These are phyloP conservation scores for Suillus spraguei DNA, from an alignment of 768 basidiomycete species.

Conservation along the genomic window DNA sequence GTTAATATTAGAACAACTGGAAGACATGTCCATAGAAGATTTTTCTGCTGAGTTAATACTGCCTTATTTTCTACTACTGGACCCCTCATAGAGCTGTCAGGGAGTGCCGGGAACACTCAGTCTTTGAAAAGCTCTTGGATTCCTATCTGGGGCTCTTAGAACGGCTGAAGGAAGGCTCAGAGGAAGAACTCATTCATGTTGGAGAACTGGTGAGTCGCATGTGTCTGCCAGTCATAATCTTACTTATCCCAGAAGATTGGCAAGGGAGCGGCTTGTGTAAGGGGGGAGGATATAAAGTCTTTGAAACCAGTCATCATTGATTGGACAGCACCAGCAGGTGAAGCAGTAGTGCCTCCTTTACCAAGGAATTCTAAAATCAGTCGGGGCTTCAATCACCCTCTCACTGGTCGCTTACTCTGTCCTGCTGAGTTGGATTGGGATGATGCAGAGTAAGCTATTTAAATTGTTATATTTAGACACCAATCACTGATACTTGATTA, in stretches of 20 bases:
- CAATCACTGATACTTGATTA: not conserved
- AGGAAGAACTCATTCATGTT: conserved; percentile 19
- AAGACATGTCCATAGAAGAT: conserved; percentile 9
- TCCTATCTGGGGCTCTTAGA: no score
- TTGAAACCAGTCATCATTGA: conserved; percentile 24
- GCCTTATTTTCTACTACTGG: not conserved
- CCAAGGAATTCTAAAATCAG: conserved; percentile 19
- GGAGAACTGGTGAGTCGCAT: conserved; percentile 20
- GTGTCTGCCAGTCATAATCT: not conserved
- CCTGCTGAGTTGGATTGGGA: conserved; percentile 25
- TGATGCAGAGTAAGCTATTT: conserved; percentile 15
- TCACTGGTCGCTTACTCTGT: conserved; percentile 24
- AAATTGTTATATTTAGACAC: not conserved
- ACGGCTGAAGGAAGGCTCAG: conserved; percentile 13
- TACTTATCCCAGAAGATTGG: conserved; percentile 21
- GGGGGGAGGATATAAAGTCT: conserved; percentile 16
- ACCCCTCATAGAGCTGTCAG: not conserved
- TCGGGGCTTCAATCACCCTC: conserved; percentile 20
- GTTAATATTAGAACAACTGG: conserved; percentile 8
- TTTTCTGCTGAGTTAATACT: not conserved
- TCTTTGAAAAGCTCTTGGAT: conserved; percentile 10
- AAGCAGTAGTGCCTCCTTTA: conserved; percentile 12
- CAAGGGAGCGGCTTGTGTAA: conserved; percentile 23
- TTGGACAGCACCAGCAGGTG: conserved; percentile 25
- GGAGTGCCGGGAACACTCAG: not conserved